A percentile compares a stretch with the other conserved stretches of the same genome.
These are phyloP conservation scores for Triticum turgidum DNA, from an alignment of 176 grass and related monocot genomes.

Conservation along the genomic window DNA sequence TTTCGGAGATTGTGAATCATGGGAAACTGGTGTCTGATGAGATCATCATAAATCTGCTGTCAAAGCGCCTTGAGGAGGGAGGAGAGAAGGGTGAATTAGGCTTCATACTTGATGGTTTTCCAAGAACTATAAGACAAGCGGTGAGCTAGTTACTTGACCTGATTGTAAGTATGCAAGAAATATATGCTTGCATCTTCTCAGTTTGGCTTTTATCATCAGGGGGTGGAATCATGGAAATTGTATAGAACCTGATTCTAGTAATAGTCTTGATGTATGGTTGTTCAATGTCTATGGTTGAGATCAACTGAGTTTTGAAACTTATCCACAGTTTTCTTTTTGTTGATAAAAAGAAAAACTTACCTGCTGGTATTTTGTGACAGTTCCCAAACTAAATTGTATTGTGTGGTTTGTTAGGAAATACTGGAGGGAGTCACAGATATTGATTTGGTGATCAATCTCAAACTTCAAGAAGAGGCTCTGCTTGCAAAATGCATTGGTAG, in stretches of 20 bases:
- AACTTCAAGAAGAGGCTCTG: slow-evolving; percentile 74
- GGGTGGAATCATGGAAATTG: neutral
- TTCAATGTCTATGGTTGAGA: no score
- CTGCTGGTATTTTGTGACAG: neutral
- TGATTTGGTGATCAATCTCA: slow-evolving; percentile 89
- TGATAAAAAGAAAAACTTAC: neutral
- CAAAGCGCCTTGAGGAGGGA: slow-evolving; percentile 70
- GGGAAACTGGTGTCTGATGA: slow-evolving; percentile 91
- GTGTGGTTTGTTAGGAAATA: slow-evolving; percentile 69
- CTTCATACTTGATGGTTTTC: slow-evolving; percentile 97
- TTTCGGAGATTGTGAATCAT: slow-evolving; percentile 82
- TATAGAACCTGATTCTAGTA: neutral
- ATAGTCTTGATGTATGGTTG: neutral
- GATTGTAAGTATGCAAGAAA: slow-evolving; percentile 46
- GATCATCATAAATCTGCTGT: slow-evolving; percentile 85
- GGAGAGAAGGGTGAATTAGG: slow-evolving; percentile 77
- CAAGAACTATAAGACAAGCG: slow-evolving; percentile 96
- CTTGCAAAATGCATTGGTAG: slow-evolving; percentile 88
- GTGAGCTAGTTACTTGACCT: slow-evolving; percentile 72
- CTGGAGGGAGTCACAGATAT: slow-evolving; percentile 88
- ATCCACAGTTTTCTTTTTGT: neutral
- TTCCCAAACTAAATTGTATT: neutral
- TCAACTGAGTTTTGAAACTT: neutral
- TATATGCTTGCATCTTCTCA: slow-evolving; percentile 24
- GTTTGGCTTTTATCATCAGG: neutral